Conservation (phyloP, 2,329 filamentous ascomycete species). For the Phialocephala sp. region DNA sequence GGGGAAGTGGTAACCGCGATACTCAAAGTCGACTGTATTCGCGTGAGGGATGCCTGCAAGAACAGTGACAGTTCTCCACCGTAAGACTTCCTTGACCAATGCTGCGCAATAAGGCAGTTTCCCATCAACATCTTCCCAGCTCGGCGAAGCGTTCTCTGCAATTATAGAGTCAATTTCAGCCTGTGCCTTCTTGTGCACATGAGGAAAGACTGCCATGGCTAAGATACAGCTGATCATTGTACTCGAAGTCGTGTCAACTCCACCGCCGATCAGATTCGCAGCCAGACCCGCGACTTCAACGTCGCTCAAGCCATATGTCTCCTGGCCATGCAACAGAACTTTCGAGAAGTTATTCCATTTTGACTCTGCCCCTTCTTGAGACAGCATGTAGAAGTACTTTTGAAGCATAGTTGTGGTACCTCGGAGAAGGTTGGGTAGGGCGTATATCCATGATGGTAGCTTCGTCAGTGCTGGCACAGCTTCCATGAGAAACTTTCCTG, state of each 20-base stretch:
- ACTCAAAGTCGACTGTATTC: background rate
- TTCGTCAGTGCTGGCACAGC: background rate
- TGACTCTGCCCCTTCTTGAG: slow-evolving; percentile 3
- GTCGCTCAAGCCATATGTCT: background rate
- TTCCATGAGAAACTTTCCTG: slow-evolving; percentile 6
- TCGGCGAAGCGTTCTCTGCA: background rate
- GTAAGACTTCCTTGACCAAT: background rate
- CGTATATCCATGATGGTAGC: slow-evolving; percentile 3
- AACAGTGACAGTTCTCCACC: slow-evolving; percentile 9
- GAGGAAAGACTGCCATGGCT: background rate
- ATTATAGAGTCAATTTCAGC: background rate
- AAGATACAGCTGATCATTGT: slow-evolving; percentile 9
- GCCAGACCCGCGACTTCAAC: background rate
- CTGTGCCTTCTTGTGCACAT: slow-evolving; percentile 5
- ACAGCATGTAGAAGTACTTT: slow-evolving; percentile 4
- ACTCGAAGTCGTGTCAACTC: slow-evolving; percentile 5
- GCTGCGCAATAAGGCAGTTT: slow-evolving; percentile 6
- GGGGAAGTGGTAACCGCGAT: slow-evolving; percentile 5
- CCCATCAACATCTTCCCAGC: slow-evolving; percentile 9
- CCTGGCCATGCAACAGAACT: background rate
- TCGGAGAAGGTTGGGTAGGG: background rate
- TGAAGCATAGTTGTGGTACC: background rate
- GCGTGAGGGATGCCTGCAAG: slow-evolving; percentile 9
- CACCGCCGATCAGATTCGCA: slow-evolving; percentile 5
- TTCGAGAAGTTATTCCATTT: slow-evolving; percentile 6